phyloP scores from a whole-genome alignment of 2,329 filamentous ascomycete species.

The Monosporascus sp. region DNA sequence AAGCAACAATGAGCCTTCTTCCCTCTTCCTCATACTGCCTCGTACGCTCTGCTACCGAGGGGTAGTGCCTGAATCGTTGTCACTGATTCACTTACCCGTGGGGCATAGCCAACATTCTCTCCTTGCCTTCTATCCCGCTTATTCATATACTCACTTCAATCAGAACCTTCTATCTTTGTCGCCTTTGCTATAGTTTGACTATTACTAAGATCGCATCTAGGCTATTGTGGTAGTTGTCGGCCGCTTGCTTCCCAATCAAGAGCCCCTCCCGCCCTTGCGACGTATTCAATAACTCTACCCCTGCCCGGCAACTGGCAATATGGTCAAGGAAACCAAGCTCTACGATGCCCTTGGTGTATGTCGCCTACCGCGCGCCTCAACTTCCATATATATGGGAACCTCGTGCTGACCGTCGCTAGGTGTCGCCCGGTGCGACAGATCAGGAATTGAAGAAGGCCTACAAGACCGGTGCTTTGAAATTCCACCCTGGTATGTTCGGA shows the following conservation, averaged over 20 bases:
- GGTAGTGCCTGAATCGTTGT: constrained; percentile 1
- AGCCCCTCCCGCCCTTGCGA: not conserved
- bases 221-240: not conserved
- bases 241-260: not conserved
- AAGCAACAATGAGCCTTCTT: not conserved
- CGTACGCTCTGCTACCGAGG: constrained; percentile 1
- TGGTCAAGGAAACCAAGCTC: constrained; percentile 75
- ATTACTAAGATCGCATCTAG: constrained; percentile 1
- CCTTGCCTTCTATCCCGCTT: constrained; percentile 2
- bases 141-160: constrained; percentile 1
- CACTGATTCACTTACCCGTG: constrained; percentile 19
- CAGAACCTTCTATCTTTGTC: constrained; percentile 2
- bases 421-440: constrained; percentile 73
- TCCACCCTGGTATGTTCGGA: constrained; percentile 65
- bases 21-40: not conserved
- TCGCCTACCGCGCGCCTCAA: constrained; percentile 10
- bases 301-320: constrained; percentile 36
- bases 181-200: constrained; percentile 1
- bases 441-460: constrained; percentile 87
- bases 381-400: not conserved
- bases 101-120: constrained; percentile 18
- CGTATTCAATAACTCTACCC: constrained; percentile 1
- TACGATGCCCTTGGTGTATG: constrained; percentile 76
- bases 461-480: constrained; percentile 76
- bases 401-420: constrained; percentile 43